A percentile compares a stretch with the other conserved stretches of the same genome.
phyloP scores from a whole-genome alignment of 371 early-diverging fungal genomes.

The Capillidium rhysosporum region DNA sequence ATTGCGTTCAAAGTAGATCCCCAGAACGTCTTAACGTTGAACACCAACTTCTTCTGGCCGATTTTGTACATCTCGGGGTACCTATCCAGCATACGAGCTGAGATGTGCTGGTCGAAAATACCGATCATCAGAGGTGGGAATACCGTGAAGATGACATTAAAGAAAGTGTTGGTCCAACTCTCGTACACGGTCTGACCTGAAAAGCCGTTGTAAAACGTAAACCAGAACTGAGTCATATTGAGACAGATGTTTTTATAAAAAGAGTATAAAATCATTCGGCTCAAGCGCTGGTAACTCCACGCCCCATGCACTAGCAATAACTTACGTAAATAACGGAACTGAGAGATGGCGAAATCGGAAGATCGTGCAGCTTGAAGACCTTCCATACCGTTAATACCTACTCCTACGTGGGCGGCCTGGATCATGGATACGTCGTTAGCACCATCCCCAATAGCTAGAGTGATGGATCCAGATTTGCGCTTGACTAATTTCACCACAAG shows the following conservation, averaged over 20 bases:
- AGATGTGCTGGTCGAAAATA: slow-evolving; percentile 32
- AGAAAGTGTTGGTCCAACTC: slow-evolving; percentile 60
- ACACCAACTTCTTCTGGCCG: slow-evolving; percentile 33
- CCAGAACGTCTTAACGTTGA: slow-evolving; percentile 32
- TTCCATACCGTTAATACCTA: slow-evolving; percentile 85
- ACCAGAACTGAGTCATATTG: slow-evolving; percentile 66
- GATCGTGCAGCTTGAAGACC: slow-evolving; percentile 81
- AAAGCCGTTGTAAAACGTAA: slow-evolving; percentile 45
- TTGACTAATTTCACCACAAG: slow-evolving; percentile 79
- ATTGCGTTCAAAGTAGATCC: slow-evolving; percentile 38
- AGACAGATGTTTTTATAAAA: slow-evolving; percentile 87
- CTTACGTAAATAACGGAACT: slow-evolving; percentile 70
- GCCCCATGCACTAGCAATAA: slow-evolving; percentile 73
- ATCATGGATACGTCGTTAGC: slow-evolving; percentile 93
- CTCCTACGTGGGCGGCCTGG: slow-evolving; percentile 87
- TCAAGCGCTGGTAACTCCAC: slow-evolving; percentile 73
- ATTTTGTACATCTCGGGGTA: slow-evolving; percentile 40
- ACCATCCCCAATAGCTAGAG: slow-evolving; percentile 96
- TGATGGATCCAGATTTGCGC: slow-evolving; percentile 36
- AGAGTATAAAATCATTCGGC: slow-evolving; percentile 75
- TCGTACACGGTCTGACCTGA: slow-evolving; percentile 77
- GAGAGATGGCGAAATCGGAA: slow-evolving; percentile 71
- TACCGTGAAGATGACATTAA: slow-evolving; percentile 58
- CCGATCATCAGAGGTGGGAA: slow-evolving; percentile 41
- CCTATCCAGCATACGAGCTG: slow-evolving; percentile 24